Evolutionary conservation across 2,329 filamentous ascomycete genomes (phyloP).

Genomic region (Ascochyta clinopodiicola): DNA sequence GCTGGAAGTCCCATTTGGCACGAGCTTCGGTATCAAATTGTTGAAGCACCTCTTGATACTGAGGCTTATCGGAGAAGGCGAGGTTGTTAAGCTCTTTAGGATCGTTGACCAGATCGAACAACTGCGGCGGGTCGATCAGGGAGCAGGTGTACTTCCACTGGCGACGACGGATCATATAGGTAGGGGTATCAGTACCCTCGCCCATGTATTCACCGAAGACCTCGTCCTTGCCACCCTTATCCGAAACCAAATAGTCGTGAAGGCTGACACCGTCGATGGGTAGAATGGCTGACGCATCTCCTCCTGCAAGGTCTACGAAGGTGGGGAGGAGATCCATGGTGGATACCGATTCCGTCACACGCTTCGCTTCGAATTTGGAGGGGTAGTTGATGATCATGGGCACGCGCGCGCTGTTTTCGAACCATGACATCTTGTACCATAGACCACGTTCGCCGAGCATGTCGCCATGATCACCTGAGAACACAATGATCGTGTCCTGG

Average conservation of each 20-base stretch:
- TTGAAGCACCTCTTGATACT: slow-evolving; percentile 52
- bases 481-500: slow-evolving; percentile 88
- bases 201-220: slow-evolving; percentile 96
- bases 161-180: slow-evolving; percentile 92
- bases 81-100: slow-evolving; percentile 80
- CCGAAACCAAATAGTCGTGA: slow-evolving; percentile 44
- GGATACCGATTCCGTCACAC: slow-evolving; percentile 82
- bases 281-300: slow-evolving; percentile 71
- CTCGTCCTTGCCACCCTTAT: slow-evolving; percentile 73
- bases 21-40: slow-evolving; percentile 77
- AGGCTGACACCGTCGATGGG: slow-evolving; percentile 87
- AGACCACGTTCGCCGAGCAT: slow-evolving; percentile 92
- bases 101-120: slow-evolving; percentile 80
- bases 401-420: slow-evolving; percentile 87
- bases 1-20: slow-evolving; percentile 79
- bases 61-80: slow-evolving; percentile 51
- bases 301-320: slow-evolving; percentile 80
- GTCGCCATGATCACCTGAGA: slow-evolving; percentile 92
- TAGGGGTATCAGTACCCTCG: slow-evolving; percentile 84
- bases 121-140: slow-evolving; percentile 80
- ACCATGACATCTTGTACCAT: slow-evolving; percentile 99
- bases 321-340: slow-evolving; percentile 91
- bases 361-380: slow-evolving; percentile 74
- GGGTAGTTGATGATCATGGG: slow-evolving; percentile 87
- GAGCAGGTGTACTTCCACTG: slow-evolving; percentile 92